These are phyloP conservation scores for Apophysomyces trapeziformis DNA, from an alignment of 371 early-diverging fungal genomes.

Conservation along the genomic window DNA sequence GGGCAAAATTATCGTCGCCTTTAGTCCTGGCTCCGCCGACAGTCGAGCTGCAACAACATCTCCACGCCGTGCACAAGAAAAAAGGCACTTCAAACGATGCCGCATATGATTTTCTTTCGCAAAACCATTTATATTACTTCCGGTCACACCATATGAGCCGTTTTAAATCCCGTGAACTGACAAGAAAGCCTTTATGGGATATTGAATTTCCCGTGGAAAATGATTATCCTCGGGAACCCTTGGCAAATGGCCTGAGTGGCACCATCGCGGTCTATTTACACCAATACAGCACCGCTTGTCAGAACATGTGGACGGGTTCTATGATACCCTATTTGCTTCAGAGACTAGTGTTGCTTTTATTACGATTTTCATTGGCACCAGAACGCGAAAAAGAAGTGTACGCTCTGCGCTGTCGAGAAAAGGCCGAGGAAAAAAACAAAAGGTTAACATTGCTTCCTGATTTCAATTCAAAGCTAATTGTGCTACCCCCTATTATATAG, in stretches of 20 bases:
- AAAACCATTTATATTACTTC: neutral
- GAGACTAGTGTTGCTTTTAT: neutral
- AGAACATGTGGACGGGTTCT: constrained; percentile 1
- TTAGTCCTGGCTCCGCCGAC: neutral
- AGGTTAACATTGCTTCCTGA: neutral
- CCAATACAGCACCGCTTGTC: neutral
- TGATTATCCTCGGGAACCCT: neutral
- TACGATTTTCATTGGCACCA: too few species aligned
- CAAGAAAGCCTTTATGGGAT: neutral
- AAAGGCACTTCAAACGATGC: neutral
- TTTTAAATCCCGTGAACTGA: neutral
- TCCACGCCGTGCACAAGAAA: neutral
- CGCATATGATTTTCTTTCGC: neutral
- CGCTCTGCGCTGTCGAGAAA: neutral
- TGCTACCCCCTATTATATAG: too few species aligned
- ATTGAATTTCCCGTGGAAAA: neutral
- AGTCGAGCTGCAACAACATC: neutral
- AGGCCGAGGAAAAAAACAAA: neutral
- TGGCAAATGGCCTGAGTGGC: neutral
- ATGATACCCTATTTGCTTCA: neutral
- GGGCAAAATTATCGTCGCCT: neutral
- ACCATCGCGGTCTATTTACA: neutral
- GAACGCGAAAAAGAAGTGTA: neutral
- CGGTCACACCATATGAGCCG: neutral
- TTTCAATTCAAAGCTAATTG: too few species aligned